Evolutionary conservation across 805 yeast species (phyloP).

Genomic region (Ogataea sp.): DNA sequence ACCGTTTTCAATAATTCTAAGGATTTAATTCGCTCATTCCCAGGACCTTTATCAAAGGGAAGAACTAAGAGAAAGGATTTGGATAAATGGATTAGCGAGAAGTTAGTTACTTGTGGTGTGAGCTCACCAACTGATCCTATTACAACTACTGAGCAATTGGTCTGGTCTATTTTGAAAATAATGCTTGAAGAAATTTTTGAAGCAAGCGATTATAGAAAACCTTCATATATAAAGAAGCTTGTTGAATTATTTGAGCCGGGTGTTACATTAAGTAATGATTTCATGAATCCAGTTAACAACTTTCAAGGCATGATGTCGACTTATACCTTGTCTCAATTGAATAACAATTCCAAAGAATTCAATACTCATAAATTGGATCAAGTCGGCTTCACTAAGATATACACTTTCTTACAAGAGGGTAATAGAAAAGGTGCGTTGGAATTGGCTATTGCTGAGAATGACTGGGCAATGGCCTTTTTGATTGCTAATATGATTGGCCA

Average conservation of each 20-base stretch:
- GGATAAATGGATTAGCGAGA: slow-evolving; percentile 55
- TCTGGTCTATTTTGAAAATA: slow-evolving; percentile 20
- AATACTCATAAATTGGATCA: slow-evolving; percentile 19
- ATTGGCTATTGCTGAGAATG: slow-evolving; percentile 51
- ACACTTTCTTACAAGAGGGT: slow-evolving; percentile 47
- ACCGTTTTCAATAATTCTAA: slow-evolving; percentile 23
- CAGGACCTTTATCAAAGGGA: slow-evolving; percentile 55
- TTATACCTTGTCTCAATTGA: slow-evolving; percentile 1
- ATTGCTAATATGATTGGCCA: slow-evolving; percentile 61
- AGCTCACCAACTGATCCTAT: slow-evolving; percentile 9
- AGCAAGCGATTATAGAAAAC: slow-evolving; percentile 19
- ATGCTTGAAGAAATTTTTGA: slow-evolving; percentile 16
- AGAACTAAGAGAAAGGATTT: slow-evolving; percentile 61
- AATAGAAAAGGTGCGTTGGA: slow-evolving; percentile 58
- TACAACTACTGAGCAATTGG: slow-evolving; percentile 12
- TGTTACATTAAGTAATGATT: slow-evolving; percentile 19
- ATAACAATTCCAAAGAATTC: slow-evolving; percentile 7
- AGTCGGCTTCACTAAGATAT: slow-evolving; percentile 19
- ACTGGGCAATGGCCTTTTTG: slow-evolving; percentile 73
- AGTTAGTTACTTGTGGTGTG: slow-evolving; percentile 14
- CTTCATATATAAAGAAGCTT: slow-evolving; percentile 23
- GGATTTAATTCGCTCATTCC: slow-evolving; percentile 36
- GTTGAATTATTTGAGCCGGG: slow-evolving; percentile 35
- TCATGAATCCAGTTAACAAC: neutral
- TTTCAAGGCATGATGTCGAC: neutral